A percentile compares a stretch with the other conserved stretches of the same genome.
Conservation (phyloP, 129 eudicot genomes). For the Centaurea solstitialis region DNA sequence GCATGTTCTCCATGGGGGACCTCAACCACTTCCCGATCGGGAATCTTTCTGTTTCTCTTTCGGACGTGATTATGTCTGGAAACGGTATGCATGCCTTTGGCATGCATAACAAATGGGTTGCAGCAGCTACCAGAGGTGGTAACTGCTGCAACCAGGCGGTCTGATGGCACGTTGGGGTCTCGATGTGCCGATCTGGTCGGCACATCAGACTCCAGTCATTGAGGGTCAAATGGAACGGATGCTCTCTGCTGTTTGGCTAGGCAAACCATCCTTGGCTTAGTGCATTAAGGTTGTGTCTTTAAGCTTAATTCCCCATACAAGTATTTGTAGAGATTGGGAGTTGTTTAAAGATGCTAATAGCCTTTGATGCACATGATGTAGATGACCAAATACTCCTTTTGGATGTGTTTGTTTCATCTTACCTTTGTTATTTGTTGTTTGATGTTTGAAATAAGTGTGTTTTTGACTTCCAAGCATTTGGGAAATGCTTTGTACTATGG, state of each 20-base stretch:
- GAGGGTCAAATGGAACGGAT: conserved; percentile 36
- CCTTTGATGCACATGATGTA: conserved; percentile 30
- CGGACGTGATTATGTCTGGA: conserved; percentile 49
- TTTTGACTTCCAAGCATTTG: not conserved
- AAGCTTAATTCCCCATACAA: conserved; percentile 21
- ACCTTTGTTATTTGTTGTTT: not conserved
- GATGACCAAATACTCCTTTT: conserved; percentile 6
- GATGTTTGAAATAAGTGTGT: conserved; percentile 1
- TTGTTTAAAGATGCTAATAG: conserved; percentile 20
- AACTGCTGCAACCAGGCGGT: conserved; percentile 55
- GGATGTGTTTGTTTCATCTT: conserved; percentile 26
- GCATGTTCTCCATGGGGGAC: conserved; percentile 53
- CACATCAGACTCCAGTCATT: conserved; percentile 20
- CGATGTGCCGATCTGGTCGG: conserved; percentile 17
- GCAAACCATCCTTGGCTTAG: conserved; percentile 93
- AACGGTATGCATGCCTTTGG: conserved; percentile 36
- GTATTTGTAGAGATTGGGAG: conserved; percentile 18
- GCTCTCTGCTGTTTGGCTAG: conserved; percentile 41
- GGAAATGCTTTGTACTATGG: conserved; percentile 5
- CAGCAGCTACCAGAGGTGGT: conserved; percentile 35
- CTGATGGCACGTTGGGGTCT: conserved; percentile 35
- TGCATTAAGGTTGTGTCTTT: conserved; percentile 38
- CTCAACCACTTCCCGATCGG: conserved; percentile 42
- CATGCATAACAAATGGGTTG: conserved; percentile 60
- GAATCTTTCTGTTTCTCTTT: conserved; percentile 34